phyloP scores from a whole-genome alignment of 1,139 yeast species.

The Hansenula sp. region DNA sequence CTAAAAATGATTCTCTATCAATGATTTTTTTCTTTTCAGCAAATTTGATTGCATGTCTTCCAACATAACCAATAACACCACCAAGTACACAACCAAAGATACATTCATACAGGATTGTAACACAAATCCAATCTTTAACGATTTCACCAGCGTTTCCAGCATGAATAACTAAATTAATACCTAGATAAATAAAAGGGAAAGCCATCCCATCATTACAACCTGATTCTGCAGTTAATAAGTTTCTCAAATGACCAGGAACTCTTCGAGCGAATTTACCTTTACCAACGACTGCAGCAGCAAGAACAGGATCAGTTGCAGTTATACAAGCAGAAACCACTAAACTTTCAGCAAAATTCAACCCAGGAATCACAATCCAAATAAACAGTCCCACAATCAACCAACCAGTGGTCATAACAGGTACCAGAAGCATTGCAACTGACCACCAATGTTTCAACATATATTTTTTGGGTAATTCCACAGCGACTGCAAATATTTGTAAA shows the following conservation, averaged over 20 bases:
- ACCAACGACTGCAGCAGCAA: conserved; percentile 98
- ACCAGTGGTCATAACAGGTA: conserved; percentile 94
- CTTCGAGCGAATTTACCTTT: conserved; percentile 95
- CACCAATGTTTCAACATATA: conserved; percentile 91
- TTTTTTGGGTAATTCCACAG: conserved; percentile 92
- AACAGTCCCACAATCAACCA: conserved; percentile 88
- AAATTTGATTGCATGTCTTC: conserved; percentile 69
- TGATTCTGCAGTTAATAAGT: conserved; percentile 85
- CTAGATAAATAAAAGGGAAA: conserved; percentile 83
- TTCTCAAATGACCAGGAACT: conserved; percentile 95
- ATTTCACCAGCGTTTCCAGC: conserved; percentile 64
- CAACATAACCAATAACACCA: conserved; percentile 65
- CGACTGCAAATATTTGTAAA: conserved; percentile 94
- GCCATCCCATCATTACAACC: conserved; percentile 99
- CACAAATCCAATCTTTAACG: conserved; percentile 78
- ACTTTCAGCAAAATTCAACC: conserved; percentile 72
- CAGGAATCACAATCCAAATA: conserved; percentile 80
- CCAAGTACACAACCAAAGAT: conserved; percentile 81
- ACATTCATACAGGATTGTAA: conserved; percentile 85
- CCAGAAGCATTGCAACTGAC: conserved; percentile 69
- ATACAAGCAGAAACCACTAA: conserved; percentile 86
- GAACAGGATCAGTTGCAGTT: conserved; percentile 96
- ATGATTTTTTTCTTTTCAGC: conserved; percentile 75
- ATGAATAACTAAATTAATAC: conserved; percentile 64
- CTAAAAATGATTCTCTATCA: conserved; percentile 91